These are phyloP conservation scores for Ascochyta pisi DNA, from an alignment of 2,329 filamentous ascomycete species.

Conservation along the genomic window DNA sequence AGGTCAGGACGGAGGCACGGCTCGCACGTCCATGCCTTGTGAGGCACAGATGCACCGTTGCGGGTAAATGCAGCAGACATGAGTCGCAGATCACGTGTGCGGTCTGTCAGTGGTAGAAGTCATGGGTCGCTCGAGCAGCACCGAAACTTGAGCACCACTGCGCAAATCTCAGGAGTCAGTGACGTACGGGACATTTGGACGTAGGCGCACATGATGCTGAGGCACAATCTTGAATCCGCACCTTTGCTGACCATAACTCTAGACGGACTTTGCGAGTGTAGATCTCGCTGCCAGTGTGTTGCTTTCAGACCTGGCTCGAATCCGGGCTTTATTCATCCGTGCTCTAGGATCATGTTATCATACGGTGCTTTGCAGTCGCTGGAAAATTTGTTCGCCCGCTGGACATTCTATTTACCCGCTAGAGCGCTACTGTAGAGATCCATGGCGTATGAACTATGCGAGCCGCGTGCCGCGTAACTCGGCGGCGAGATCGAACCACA, in stretches of 20 bases:
- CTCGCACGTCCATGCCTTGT: background rate
- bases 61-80: background rate
- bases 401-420: background rate
- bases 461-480: background rate
- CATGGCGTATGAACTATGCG: background rate
- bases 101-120: background rate
- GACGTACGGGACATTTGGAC: background rate
- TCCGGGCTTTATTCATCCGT: background rate
- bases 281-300: background rate
- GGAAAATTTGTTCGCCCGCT: background rate
- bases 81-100: constrained; percentile 6
- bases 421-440: background rate
- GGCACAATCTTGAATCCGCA: background rate
- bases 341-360: background rate
- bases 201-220: background rate
- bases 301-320: background rate
- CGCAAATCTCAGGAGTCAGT: background rate
- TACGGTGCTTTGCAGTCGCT: background rate
- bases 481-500: background rate
- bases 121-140: background rate
- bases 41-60: constrained; percentile 4
- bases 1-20: background rate
- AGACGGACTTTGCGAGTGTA: background rate
- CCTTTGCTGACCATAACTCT: background rate
- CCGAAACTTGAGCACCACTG: background rate